Evolutionary conservation across 179 eudicot species (phyloP), one percentile per base, ranked within the genome.

Genomic region (Beta lomatogona): DNA sequence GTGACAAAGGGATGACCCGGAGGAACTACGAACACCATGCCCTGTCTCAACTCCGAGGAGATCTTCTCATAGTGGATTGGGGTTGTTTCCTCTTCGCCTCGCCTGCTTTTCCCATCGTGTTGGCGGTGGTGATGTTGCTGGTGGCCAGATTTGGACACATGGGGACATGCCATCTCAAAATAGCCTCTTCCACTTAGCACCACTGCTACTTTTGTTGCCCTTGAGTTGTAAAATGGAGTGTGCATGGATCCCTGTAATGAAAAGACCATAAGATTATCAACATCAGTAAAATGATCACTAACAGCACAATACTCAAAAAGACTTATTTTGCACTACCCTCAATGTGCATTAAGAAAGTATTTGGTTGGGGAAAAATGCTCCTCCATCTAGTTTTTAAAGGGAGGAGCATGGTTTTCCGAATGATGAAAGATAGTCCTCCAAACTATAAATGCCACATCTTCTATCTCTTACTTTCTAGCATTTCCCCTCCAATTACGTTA

Each of bases 121-220:
- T 73, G 58, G 50, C 61, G 81, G 10, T 67, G 77, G 8, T 71
- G 73, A 8, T 76, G 77, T 5, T 82, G 75, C 19, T 60, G 46
- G 13, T 68, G 61, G 36, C 83, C 77, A 2, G 91, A 79, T 73
- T 79, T 41, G 1, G 87, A 71, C 16, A 88, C 82, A 83, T 91
- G 99, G 7, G 98, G 97, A 66, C 98, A 92, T 18, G 94, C 93
- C 92, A 95, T 94, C 85, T 95, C 92, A 61, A 91, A 87, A 80
- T 81, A 66, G 8, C 98, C 99, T 75, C 86, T 79, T 4, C 99
- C 99, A 0, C 75, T 81, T 3, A 79, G 41, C 60, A 94, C 92
- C 28, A 92, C 73, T 1, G 87, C 81, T 25, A 94, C 85, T 80
- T 88, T 88, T 0, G 95, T 89, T 4, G 98, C 84, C 87, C 83